These are phyloP conservation scores for Striga hermonthica DNA, from an alignment of 305 asterid species.

Conservation along the genomic window DNA sequence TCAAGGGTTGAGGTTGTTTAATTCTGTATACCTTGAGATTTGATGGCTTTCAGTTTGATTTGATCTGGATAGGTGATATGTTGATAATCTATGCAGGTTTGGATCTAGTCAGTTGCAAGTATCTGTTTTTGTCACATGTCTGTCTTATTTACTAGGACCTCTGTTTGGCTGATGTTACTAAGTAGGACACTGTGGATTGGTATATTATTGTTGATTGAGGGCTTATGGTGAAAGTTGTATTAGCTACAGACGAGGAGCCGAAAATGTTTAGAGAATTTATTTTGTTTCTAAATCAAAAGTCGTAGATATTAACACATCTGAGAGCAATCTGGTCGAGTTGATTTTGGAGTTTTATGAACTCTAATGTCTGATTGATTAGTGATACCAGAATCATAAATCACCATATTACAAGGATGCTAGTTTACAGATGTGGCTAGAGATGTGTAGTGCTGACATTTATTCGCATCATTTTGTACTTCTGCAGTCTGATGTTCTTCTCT, in stretches of 20 bases:
- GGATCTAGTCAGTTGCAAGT: slow-evolving; percentile 17
- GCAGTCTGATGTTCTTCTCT: not conserved
- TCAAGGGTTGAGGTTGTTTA: not conserved
- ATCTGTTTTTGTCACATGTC: not conserved
- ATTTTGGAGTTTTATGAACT: slow-evolving; percentile 18
- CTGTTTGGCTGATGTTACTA: slow-evolving; percentile 10
- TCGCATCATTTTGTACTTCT: not conserved
- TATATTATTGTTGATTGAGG: not conserved
- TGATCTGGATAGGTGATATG: slow-evolving; percentile 30
- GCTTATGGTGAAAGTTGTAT: slow-evolving; percentile 3
- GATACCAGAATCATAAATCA: slow-evolving; percentile 1
- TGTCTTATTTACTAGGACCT: slow-evolving; percentile 9
- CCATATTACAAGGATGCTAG: slow-evolving; percentile 2
- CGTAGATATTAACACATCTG: not conserved
- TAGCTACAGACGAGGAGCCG: slow-evolving; percentile 1
- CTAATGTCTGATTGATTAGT: slow-evolving; percentile 8
- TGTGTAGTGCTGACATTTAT: not conserved
- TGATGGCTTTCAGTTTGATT: slow-evolving; percentile 17
- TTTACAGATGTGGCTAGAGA: not conserved
- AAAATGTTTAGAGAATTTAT: slow-evolving; percentile 16
- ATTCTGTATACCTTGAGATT: not conserved
- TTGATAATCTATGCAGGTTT: slow-evolving; percentile 16
- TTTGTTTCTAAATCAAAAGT: not conserved
- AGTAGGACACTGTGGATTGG: slow-evolving; percentile 14
- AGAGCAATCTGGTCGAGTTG: slow-evolving; percentile 15